These are phyloP conservation scores for Fusarium sp. DNA, from an alignment of 2,329 filamentous ascomycete genomes.

Conservation along the genomic window DNA sequence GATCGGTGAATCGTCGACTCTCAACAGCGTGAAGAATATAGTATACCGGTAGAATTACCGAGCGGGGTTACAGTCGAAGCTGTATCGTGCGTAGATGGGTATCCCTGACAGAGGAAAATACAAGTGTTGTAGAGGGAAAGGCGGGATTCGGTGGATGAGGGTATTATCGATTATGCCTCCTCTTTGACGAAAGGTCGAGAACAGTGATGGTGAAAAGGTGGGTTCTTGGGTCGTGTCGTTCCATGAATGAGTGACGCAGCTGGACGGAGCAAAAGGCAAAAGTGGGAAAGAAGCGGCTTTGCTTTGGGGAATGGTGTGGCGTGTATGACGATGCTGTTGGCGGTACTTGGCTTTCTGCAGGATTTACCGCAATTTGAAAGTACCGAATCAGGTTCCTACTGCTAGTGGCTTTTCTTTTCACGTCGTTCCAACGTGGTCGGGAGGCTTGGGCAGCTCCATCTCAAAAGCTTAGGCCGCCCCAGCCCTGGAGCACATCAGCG, in stretches of 20 bases:
- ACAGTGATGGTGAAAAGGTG: slow-evolving; percentile 35
- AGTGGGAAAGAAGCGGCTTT: slow-evolving; percentile 44
- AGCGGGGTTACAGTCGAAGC: slow-evolving; percentile 24
- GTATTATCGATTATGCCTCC: slow-evolving; percentile 35
- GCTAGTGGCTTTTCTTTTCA: slow-evolving; percentile 14
- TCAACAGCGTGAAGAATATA: slow-evolving; percentile 6
- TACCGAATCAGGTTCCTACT: not conserved
- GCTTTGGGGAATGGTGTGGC: slow-evolving; percentile 40
- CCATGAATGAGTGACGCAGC: slow-evolving; percentile 42
- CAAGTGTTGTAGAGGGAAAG: slow-evolving; percentile 11
- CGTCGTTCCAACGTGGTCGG: slow-evolving; percentile 25
- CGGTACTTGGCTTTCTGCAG: slow-evolving; percentile 14
- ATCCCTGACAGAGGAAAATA: slow-evolving; percentile 8
- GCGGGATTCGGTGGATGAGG: slow-evolving; percentile 27
- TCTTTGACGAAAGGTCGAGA: slow-evolving; percentile 15
- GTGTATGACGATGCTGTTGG: slow-evolving; percentile 45
- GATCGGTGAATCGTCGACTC: slow-evolving; percentile 21
- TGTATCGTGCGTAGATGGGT: slow-evolving; percentile 6
- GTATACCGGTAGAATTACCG: not conserved
- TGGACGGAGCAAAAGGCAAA: slow-evolving; percentile 48
- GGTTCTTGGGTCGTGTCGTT: slow-evolving; percentile 29
- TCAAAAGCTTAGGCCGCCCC: not conserved
- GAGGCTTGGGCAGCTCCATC: not conserved
- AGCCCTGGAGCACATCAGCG: slow-evolving; percentile 37
- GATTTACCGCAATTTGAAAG: not conserved